Evolutionary conservation across 352 stramenopile species (phyloP).

Genomic region (Peronospora farinosa): DNA sequence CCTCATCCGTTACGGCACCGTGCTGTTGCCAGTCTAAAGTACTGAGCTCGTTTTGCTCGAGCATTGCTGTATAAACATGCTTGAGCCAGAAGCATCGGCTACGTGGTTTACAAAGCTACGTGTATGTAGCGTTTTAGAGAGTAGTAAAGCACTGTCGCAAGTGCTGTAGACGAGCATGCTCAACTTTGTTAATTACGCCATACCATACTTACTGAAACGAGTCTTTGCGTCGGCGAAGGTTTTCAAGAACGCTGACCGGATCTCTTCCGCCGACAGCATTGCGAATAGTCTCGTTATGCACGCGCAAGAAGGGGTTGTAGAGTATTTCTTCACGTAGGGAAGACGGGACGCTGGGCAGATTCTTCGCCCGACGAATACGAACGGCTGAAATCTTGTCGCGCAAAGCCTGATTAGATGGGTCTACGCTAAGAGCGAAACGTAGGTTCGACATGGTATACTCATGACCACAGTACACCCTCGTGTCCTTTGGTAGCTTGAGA

Average conservation of each 20-base stretch:
- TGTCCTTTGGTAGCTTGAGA: slow-evolving; percentile 78
- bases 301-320: slow-evolving; percentile 82
- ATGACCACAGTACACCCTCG: slow-evolving; percentile 85
- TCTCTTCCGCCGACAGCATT: slow-evolving; percentile 73
- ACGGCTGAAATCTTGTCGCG: slow-evolving; percentile 82
- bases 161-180: slow-evolving; percentile 2
- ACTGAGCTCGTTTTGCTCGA: slow-evolving; percentile 11
- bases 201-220: slow-evolving; percentile 44
- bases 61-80: neutral
- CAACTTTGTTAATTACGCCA: neutral
- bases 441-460: slow-evolving; percentile 93
- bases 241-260: slow-evolving; percentile 73
- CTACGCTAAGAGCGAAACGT: slow-evolving; percentile 89
- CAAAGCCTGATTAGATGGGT: slow-evolving; percentile 86
- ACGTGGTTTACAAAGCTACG: neutral
- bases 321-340: slow-evolving; percentile 83
- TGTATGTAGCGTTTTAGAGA: neutral
- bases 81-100: slow-evolving; percentile 1
- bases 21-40: slow-evolving; percentile 25
- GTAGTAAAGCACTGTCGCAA: slow-evolving; percentile 4
- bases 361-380: slow-evolving; percentile 69
- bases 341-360: slow-evolving; percentile 88
- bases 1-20: slow-evolving; percentile 27
- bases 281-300: slow-evolving; percentile 78
- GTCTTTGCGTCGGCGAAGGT: slow-evolving; percentile 73